Evolutionary conservation across 1,284 basidiomycete species (phyloP), one percentile per base, ranked within the genome.

Genomic region (Moesziomyces sp.): DNA sequence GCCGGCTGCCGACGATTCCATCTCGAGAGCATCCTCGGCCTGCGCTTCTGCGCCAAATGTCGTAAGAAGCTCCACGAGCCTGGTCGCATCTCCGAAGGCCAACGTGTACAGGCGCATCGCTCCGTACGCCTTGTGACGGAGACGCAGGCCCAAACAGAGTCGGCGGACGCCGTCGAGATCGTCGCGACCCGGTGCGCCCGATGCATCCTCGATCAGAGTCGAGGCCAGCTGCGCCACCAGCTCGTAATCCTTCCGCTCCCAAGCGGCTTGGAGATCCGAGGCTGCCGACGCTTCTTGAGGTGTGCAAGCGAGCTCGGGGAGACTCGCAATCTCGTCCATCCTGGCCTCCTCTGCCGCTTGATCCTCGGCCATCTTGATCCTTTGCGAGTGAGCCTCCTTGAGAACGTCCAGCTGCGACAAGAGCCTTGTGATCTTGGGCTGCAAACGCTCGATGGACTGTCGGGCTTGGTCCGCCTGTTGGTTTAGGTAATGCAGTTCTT

Each of bases 91-190:
- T 6, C 48, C 47, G 2, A 51, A 21, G 3, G 52, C 52, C 33
- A 61, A n/a, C 0, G 24, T n/a, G n/a, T 28, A 43, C n/a, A 55
- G 59, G 7, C 44, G 16, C 52, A 61, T 45, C 1, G 59, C 42
- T 10, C 42, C 23, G 48, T 55, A 61, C 9, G 52, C 59, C n/a
- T 30, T 47, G 44, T 42, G 51, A n/a, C 52, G 59, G 19, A 44
- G 49, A 3, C 43, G 52, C 26, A 61, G 26, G 18, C 28, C 43
- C 16, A 43, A 24, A n/a, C 52, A 61, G 13, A 61, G 59, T 14
- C 51, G 42, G 18, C 24, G 52, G 7, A 51, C 26, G 28, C 43
- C 59, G 24, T 54, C 59, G 23, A 46, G 23, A 24, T 61, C 42
- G 42, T 46, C 5, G n/a, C 35, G 52, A 16, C 43, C 33, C 4